Evolutionary conservation across 2,329 filamentous ascomycete species (phyloP).

Genomic region (Sporothrix mexicana): DNA sequence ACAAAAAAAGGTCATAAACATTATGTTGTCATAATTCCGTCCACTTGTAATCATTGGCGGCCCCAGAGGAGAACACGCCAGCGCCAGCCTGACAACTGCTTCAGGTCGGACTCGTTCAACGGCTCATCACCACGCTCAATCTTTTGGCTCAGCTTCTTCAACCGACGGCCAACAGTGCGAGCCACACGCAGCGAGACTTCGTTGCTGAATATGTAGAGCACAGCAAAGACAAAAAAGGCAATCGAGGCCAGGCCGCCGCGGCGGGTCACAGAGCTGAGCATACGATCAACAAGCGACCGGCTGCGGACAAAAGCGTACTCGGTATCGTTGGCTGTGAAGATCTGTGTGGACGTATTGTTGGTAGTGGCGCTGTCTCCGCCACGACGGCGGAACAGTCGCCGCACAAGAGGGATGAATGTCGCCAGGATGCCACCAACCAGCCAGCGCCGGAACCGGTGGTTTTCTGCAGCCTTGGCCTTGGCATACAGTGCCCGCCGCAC

Average conservation of each 20-base stretch:
- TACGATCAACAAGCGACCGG: constrained; percentile 56
- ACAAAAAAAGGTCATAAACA: not conserved
- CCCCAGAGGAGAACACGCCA: constrained; percentile 61
- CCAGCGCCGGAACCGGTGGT: constrained; percentile 59
- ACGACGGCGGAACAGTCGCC: constrained; percentile 56
- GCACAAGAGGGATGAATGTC: constrained; percentile 58
- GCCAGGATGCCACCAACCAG: constrained; percentile 59
- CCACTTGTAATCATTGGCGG: constrained; percentile 20
- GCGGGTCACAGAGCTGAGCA: constrained; percentile 54
- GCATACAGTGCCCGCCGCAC: constrained; percentile 53
- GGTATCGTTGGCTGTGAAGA: constrained; percentile 56
- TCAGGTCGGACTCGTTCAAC: constrained; percentile 56
- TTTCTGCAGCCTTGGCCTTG: constrained; percentile 53
- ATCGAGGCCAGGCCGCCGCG: constrained; percentile 55
- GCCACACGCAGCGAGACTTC: constrained; percentile 63
- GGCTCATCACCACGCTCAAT: constrained; percentile 56
- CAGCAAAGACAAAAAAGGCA: constrained; percentile 61
- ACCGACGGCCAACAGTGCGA: constrained; percentile 56
- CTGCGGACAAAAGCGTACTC: constrained; percentile 63
- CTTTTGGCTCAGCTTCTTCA: constrained; percentile 55
- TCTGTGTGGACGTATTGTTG: constrained; percentile 29
- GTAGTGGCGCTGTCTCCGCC: constrained; percentile 43
- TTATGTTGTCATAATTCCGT: not conserved
- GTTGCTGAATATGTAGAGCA: constrained; percentile 64
- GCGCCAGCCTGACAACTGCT: constrained; percentile 59